phyloP scores from a whole-genome alignment of 331 rosid species.

The Quercus lobata region DNA sequence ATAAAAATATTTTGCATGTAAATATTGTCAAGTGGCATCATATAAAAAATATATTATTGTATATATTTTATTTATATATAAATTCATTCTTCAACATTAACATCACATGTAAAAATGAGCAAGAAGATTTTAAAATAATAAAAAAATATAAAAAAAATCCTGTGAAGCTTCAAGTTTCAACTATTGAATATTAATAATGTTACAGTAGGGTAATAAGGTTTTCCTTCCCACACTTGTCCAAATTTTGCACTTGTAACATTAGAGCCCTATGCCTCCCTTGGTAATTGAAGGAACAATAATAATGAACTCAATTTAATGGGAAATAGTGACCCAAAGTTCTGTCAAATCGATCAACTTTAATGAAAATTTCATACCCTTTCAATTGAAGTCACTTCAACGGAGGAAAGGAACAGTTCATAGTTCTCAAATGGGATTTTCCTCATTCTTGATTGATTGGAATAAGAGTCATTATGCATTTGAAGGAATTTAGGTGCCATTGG shows the following conservation, averaged over 20 bases:
- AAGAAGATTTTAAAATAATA: no score
- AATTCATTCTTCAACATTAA: no score
- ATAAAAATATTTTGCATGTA: not conserved
- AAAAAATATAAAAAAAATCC: no score
- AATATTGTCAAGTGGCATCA: no score
- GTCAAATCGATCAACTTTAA: constrained; percentile 81
- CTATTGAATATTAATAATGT: no score
- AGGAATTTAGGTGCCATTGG: constrained; percentile 28
- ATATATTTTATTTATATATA: no score
- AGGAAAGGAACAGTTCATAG: constrained; percentile 28
- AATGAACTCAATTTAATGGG: constrained; percentile 31
- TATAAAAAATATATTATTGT: no score
- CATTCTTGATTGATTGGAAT: constrained; percentile 26
- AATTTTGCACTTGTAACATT: constrained; percentile 6
- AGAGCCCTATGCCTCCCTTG: constrained; percentile 16
- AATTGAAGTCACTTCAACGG: constrained; percentile 58
- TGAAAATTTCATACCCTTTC: constrained; percentile 30
- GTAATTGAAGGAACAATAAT: constrained; percentile 37
- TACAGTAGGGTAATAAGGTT: not conserved
- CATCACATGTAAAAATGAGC: no score
- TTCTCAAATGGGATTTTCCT: constrained; percentile 12
- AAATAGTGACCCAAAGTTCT: constrained; percentile 49
- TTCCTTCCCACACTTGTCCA: constrained; percentile 11
- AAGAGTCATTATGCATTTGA: constrained; percentile 22
- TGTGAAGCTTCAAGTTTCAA: no score